These are phyloP conservation scores for Ophiosphaerella korrae DNA, from an alignment of 2,329 filamentous ascomycete genomes.

Conservation along the genomic window DNA sequence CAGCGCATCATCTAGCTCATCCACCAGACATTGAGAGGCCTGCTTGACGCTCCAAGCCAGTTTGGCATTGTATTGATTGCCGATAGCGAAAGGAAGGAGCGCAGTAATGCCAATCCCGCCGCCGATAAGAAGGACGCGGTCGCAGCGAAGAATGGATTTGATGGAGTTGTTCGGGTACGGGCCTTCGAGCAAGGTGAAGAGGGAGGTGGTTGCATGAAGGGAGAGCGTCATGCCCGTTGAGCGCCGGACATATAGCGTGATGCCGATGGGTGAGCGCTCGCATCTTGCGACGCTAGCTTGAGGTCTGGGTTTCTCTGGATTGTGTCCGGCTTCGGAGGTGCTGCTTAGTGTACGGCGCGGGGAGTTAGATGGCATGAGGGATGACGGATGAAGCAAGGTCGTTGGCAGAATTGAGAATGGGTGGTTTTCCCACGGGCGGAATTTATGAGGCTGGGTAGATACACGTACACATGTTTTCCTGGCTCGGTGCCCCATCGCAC, in stretches of 20 bases:
- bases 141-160: conserved; percentile 21
- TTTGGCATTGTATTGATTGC: conserved; percentile 46
- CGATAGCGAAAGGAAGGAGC: conserved; percentile 41
- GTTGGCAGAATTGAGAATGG: conserved; percentile 47
- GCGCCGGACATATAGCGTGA: conserved; percentile 46
- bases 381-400: too few species aligned
- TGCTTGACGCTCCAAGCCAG: conserved; percentile 46
- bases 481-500: too few species aligned
- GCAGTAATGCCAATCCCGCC: conserved; percentile 56
- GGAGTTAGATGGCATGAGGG: too few species aligned
- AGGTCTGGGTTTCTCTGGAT: too few species aligned
- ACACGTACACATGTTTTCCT: conserved; percentile 44
- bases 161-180: conserved; percentile 46
- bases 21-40: conserved; percentile 7
- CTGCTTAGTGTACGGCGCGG: too few species aligned
- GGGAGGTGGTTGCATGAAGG: conserved; percentile 21
- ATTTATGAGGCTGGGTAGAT: conserved; percentile 54
- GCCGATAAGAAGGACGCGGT: conserved; percentile 46
- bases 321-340: too few species aligned
- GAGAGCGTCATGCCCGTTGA: conserved; percentile 43
- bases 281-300: too few species aligned
- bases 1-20: neutral
- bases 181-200: conserved; percentile 50
- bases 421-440: conserved; percentile 58
- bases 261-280: conserved; percentile 12